A percentile compares a stretch with the other conserved stretches of the same genome.
phyloP scores from a whole-genome alignment of 768 basidiomycete genomes.

The Termitomyces sp. region DNA sequence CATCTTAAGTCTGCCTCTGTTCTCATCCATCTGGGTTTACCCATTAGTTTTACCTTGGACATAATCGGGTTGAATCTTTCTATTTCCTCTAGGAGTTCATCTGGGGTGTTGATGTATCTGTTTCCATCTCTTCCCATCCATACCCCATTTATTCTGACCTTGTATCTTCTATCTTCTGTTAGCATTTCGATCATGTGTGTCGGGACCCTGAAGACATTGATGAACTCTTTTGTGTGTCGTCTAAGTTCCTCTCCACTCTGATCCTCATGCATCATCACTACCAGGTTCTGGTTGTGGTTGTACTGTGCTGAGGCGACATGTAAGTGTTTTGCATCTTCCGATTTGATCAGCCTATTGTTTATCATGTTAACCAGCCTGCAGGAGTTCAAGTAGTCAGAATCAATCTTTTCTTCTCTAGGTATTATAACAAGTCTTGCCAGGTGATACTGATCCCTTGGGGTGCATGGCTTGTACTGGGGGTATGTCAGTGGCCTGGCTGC shows the following conservation, averaged over 20 bases:
- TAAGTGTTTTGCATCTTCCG: conserved; percentile 7
- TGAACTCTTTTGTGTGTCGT: background rate
- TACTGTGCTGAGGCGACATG: conserved; percentile 13
- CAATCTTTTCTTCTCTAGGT: background rate
- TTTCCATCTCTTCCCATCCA: background rate
- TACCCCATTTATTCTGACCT: conserved; percentile 13
- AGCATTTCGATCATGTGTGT: conserved; percentile 3
- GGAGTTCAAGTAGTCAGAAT: background rate
- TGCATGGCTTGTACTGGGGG: background rate
- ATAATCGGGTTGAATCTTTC: no score
- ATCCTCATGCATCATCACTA: conserved; percentile 13
- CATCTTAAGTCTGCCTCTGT: background rate
- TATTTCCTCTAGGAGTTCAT: background rate
- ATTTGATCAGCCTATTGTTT: conserved; percentile 6
- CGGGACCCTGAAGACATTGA: background rate
- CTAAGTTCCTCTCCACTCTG: conserved; percentile 15
- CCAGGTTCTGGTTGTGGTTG: conserved; percentile 14
- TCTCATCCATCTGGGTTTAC: background rate
- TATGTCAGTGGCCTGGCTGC: no score
- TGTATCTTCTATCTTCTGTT: conserved; percentile 18
- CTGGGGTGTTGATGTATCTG: background rate
- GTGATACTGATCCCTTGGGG: background rate
- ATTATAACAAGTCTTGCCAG: background rate
- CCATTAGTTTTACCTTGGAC: no score
- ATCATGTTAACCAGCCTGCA: background rate